Conservation (phyloP, 192 early-diverging fungal species). For the Phlyctochytrium bullatum region DNA sequence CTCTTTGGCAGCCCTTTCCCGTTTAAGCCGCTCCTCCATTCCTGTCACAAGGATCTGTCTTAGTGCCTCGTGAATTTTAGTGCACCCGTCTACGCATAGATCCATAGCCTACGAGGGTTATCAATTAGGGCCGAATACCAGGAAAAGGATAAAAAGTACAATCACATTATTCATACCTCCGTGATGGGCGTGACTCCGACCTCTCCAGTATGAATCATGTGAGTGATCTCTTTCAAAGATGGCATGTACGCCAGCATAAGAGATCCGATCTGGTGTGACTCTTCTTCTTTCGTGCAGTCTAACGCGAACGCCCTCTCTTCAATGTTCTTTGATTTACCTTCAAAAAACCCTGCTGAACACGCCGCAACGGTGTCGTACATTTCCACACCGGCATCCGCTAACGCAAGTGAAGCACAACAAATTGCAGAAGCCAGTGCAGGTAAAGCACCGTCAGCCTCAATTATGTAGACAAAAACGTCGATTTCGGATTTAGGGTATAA, state of each 20-base stretch:
- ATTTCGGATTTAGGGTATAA: slow-evolving; percentile 71
- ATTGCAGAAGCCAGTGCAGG: slow-evolving; percentile 59
- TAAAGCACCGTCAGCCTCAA: slow-evolving; percentile 65
- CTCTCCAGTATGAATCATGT: slow-evolving; percentile 72
- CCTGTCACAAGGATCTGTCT: slow-evolving; percentile 47
- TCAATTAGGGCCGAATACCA: background rate
- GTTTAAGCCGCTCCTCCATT: no score
- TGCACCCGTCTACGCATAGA: slow-evolving; percentile 71
- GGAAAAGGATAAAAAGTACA: background rate
- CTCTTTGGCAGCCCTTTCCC: no score
- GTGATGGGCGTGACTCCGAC: slow-evolving; percentile 43
- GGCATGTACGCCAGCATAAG: slow-evolving; percentile 78
- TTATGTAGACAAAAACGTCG: slow-evolving; percentile 66
- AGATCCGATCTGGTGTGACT: slow-evolving; percentile 53
- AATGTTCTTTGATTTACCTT: slow-evolving; percentile 12
- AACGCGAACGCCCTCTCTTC: slow-evolving; percentile 9
- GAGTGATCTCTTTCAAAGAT: slow-evolving; percentile 73
- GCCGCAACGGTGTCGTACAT: slow-evolving; percentile 80
- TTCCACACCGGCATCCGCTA: slow-evolving; percentile 84
- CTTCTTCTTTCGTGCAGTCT: slow-evolving; percentile 55
- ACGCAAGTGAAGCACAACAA: slow-evolving; percentile 50
- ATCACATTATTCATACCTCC: slow-evolving; percentile 40
- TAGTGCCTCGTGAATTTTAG: slow-evolving; percentile 74
- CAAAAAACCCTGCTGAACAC: slow-evolving; percentile 53
- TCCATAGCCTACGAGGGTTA: slow-evolving; percentile 57